Evolutionary conservation across 1,139 yeast genomes (phyloP), one percentile per base, ranked within the genome.

Genomic region (Geotrichum restrictum): DNA sequence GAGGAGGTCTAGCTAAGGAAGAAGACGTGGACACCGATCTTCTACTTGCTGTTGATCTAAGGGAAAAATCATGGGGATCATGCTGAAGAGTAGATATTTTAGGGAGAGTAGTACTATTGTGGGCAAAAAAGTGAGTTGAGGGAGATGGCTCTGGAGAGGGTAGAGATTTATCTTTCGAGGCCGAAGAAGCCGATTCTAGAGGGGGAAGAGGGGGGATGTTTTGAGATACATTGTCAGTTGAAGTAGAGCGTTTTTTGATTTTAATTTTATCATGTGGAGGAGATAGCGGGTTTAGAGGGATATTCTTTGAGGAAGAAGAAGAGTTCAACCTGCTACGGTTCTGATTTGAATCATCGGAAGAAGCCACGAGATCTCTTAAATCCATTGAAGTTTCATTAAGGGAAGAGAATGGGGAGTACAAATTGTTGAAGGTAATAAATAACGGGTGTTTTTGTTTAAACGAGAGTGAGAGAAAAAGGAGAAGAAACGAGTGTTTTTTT

Each of bases 141-240:
- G 55, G 55, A 8, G 55, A 52, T 13, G 52, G 55, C 24, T 52
- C 55, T 10, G 55, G 55, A 4, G 55, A 52, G 13, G 55, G 55
- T 2, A 52, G 39, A 13, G 53, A 42, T 27, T 39, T 39, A 31
- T 39, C 47, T 21, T 36, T 50, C 33, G 49, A 42, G 21, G 52
- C 43, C 11, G 48, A 27, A 22, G 38, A 34, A 11, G 14, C 14
- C 10, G 14, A 16, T 7, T 34, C 37, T 16, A 34, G n/a, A 16
- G 37, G 37, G 2, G 37, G 37, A 11, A 14, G 36, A 34, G 37
- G 18, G 5, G 37, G 18, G 18, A 24, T 8, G 5, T 34, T 34
- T 34, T n/a, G 3, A 34, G 37, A 34, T 3, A 16, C 34, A 31
- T 31, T 34, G 14, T 34, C 33, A n/a, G 43, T 19, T 19, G 29